Percentiles rank a stretch among this genome's conserved stretches.
phyloP scores from a whole-genome alignment of 2,329 filamentous ascomycete species.

The Coniochaeta sp. region DNA sequence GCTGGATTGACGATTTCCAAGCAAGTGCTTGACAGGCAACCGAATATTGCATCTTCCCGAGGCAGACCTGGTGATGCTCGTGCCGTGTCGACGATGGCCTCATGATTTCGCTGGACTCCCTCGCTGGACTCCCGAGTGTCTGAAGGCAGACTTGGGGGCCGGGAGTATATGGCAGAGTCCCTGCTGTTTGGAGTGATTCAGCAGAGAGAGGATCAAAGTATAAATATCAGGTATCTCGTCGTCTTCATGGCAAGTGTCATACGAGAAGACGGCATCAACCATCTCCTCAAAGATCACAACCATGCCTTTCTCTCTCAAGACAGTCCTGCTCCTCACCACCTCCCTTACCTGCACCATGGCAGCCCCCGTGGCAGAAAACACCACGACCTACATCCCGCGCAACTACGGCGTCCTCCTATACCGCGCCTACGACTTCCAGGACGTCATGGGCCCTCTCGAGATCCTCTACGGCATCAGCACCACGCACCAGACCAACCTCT shows the following conservation, averaged over 20 bases:
- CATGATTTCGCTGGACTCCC: no score
- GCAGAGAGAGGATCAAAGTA: no score
- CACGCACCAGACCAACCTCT: conserved; percentile 28
- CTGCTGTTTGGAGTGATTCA: no score
- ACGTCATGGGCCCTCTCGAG: conserved; percentile 39
- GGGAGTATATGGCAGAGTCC: no score
- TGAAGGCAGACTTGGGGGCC: no score
- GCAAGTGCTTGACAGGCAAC: no score
- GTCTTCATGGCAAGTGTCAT: neutral
- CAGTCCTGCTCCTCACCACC: neutral
- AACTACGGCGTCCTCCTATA: conserved; percentile 37
- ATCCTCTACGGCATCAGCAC: conserved; percentile 33
- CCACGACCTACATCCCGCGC: conserved; percentile 7
- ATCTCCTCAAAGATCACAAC: neutral
- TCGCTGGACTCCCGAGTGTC: no score
- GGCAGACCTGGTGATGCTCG: neutral
- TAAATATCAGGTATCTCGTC: neutral
- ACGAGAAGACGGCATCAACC: neutral
- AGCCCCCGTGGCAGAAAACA: conserved; percentile 9
- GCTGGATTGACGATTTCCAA: neutral
- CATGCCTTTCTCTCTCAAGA: neutral
- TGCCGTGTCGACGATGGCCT: neutral
- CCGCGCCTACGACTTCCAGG: conserved; percentile 35
- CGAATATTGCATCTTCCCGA: neutral
- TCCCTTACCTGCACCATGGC: neutral